Conservation (phyloP, 1,284 basidiomycete species). For the Exobasidium rhododendri region DNA sequence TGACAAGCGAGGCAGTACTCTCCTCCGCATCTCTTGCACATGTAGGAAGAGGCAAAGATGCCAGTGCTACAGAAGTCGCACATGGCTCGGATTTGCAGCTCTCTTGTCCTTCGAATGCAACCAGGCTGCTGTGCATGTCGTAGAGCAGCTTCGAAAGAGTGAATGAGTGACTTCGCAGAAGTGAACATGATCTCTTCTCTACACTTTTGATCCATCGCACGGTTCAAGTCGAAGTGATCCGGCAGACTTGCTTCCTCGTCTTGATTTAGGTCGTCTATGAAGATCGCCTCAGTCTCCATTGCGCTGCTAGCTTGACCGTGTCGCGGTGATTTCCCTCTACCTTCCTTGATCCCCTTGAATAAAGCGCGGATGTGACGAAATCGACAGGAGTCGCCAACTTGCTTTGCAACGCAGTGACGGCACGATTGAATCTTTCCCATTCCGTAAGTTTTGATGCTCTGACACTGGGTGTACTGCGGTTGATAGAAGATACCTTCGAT, state of each 20-base stretch:
- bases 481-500: no score
- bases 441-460: no score
- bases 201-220: conserved; percentile 14
- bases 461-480: no score
- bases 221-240: conserved; percentile 1
- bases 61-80: conserved; percentile 84
- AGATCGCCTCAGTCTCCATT: no score
- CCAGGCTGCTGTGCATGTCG: conserved; percentile 21
- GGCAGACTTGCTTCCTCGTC: conserved; percentile 10
- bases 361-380: conserved; percentile 26
- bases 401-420: conserved; percentile 22
- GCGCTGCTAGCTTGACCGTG: not conserved
- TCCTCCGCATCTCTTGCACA: conserved; percentile 82
- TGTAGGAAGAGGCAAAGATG: conserved; percentile 81
- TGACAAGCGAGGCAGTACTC: conserved; percentile 85
- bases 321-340: not conserved
- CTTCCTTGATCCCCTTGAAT: conserved; percentile 1
- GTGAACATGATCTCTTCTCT: conserved; percentile 10
- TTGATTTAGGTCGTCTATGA: not conserved
- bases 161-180: conserved; percentile 22
- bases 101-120: conserved; percentile 22
- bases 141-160: conserved; percentile 23
- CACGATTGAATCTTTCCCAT: conserved; percentile 19
- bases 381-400: conserved; percentile 25
- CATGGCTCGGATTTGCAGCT: conserved; percentile 30